phyloP scores from a whole-genome alignment of 2,329 filamentous ascomycete species.

The Cucurbitaria berberidis region DNA sequence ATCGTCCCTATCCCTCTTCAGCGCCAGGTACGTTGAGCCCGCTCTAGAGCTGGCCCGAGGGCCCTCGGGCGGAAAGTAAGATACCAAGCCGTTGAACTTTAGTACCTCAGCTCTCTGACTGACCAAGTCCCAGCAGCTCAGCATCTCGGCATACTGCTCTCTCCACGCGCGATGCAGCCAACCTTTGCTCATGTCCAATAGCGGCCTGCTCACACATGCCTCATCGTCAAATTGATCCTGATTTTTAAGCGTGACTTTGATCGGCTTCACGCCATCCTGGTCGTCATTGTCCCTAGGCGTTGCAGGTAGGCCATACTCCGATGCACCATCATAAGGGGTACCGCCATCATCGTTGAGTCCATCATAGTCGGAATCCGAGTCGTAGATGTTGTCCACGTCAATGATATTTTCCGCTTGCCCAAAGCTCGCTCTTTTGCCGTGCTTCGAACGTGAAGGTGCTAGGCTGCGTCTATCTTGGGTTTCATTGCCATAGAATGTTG shows the following conservation, averaged over 20 bases:
- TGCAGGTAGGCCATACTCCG: slow-evolving; percentile 30
- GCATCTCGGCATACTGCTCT: slow-evolving; percentile 62
- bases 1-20: slow-evolving; percentile 22
- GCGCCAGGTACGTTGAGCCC: slow-evolving; percentile 32
- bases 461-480: slow-evolving; percentile 35
- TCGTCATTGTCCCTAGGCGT: slow-evolving; percentile 18
- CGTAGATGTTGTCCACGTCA: slow-evolving; percentile 37
- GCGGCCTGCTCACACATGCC: slow-evolving; percentile 52
- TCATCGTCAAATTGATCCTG: slow-evolving; percentile 63
- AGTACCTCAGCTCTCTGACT: slow-evolving; percentile 63
- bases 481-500: slow-evolving; percentile 48
- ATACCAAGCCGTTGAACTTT: slow-evolving; percentile 58
- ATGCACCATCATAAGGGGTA: slow-evolving; percentile 23
- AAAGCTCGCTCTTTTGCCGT: slow-evolving; percentile 49
- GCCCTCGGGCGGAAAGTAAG: slow-evolving; percentile 38
- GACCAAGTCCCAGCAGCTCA: slow-evolving; percentile 64
- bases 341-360: slow-evolving; percentile 18
- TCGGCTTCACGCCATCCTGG: slow-evolving; percentile 21
- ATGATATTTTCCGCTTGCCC: slow-evolving; percentile 38
- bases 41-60: slow-evolving; percentile 34
- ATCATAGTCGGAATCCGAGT: slow-evolving; percentile 45
- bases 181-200: slow-evolving; percentile 58
- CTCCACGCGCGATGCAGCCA: slow-evolving; percentile 61
- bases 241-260: slow-evolving; percentile 63
- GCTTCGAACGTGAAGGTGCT: slow-evolving; percentile 39